Evolutionary conservation across 257 asterid species (phyloP).

Genomic region (Forsythia viridissima): DNA sequence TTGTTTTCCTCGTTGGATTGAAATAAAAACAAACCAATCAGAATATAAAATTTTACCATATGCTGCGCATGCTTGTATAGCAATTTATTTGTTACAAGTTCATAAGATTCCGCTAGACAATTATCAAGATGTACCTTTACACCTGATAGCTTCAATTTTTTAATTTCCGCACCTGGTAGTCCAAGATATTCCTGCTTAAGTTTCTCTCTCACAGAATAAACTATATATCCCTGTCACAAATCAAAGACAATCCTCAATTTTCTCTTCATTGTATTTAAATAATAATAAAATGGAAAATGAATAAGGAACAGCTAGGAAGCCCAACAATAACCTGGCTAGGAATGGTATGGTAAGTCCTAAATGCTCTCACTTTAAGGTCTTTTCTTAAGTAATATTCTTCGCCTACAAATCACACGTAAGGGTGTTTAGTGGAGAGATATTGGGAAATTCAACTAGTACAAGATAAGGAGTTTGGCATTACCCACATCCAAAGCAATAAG

Average conservation of each 20-base stretch:
- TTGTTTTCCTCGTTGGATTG: not conserved
- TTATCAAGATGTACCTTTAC: conserved; percentile 60
- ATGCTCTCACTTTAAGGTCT: conserved; percentile 88
- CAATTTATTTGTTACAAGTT: not conserved
- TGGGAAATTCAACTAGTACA: not conserved
- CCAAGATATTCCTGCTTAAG: conserved; percentile 81
- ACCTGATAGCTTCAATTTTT: conserved; percentile 73
- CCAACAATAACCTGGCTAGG: conserved; percentile 80
- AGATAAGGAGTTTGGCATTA: conserved; percentile 35
- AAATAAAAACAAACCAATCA: not conserved
- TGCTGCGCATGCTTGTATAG: not conserved
- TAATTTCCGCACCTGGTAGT: conserved; percentile 65
- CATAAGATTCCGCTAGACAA: conserved; percentile 10
- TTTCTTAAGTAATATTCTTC: conserved; percentile 75
- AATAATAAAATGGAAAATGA: not conserved
- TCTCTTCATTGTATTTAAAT: not conserved
- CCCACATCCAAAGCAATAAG: conserved; percentile 92
- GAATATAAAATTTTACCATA: conserved; percentile 11
- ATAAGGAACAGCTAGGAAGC: conserved; percentile 2
- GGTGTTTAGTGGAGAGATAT: not conserved
- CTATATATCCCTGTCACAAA: conserved; percentile 65
- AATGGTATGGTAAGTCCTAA: conserved; percentile 78
- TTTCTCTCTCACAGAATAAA: conserved; percentile 77
- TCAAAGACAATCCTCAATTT: conserved; percentile 16
- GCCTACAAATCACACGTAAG: conserved; percentile 47